phyloP scores from a whole-genome alignment of 345 rosid species.

The Gynandropsis gynandra region DNA sequence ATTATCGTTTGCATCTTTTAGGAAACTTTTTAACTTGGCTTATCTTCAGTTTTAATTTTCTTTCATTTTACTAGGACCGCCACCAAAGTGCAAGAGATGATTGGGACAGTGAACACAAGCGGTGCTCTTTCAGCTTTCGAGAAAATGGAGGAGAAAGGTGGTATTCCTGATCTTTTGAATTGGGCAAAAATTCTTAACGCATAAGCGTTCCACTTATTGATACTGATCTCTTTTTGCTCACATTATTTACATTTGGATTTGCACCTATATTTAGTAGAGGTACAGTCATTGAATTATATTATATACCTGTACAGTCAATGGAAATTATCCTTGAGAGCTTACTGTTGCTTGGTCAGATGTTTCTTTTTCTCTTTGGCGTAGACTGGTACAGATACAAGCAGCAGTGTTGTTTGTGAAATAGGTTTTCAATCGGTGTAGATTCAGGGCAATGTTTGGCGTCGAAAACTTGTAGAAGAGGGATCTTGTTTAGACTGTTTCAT shows the following conservation, averaged over 20 bases:
- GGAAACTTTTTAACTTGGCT: not conserved
- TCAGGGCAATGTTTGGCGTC: not conserved
- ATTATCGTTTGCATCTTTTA: constrained; percentile 4
- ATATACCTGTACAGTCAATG: not conserved
- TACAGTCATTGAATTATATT: not conserved
- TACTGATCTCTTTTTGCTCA: not conserved
- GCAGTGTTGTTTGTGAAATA: not conserved
- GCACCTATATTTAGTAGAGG: not conserved
- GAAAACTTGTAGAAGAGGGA: constrained; percentile 1
- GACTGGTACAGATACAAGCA: not conserved
- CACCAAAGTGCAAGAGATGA: constrained; percentile 74
- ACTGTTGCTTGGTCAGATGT: constrained; percentile 2
- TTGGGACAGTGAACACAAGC: constrained; percentile 65
- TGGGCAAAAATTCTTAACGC: not conserved
- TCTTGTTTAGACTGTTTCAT: constrained; percentile 4
- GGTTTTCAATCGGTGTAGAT: constrained; percentile 1
- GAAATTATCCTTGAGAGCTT: constrained; percentile 2
- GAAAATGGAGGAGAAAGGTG: constrained; percentile 85
- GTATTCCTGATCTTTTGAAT: constrained; percentile 6
- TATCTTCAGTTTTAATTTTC: not conserved
- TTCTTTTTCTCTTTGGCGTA: constrained; percentile 1
- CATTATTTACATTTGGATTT: constrained; percentile 3
- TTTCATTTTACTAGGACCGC: constrained; percentile 44
- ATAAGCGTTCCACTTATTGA: not conserved
- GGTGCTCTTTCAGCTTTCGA: constrained; percentile 72